Evolutionary conservation across 2,329 filamentous ascomycete genomes (phyloP).

Genomic region (Calonectria multiphialidica): DNA sequence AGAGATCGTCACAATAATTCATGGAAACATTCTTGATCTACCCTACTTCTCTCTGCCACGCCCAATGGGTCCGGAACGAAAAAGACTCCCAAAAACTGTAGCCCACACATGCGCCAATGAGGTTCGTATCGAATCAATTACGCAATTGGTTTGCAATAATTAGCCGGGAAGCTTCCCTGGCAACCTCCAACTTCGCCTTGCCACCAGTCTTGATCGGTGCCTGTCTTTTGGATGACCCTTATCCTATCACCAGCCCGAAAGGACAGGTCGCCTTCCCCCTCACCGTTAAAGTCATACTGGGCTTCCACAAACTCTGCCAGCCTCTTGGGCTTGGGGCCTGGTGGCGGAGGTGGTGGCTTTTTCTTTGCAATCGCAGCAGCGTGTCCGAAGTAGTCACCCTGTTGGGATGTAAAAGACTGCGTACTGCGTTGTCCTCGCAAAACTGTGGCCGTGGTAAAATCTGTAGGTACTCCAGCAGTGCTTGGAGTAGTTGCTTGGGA

Average conservation of each 20-base stretch:
- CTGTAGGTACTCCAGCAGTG: constrained; percentile 16
- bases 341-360: constrained; percentile 25
- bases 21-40: constrained; percentile 7
- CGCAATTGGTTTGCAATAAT: constrained; percentile 20
- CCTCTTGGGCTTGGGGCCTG: constrained; percentile 19
- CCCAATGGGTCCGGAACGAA: neutral
- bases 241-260: constrained; percentile 26
- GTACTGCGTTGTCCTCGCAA: constrained; percentile 17
- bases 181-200: constrained; percentile 20
- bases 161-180: constrained; percentile 28
- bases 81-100: neutral
- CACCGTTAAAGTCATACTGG: constrained; percentile 24
- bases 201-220: constrained; percentile 31
- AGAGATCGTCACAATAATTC: constrained; percentile 4
- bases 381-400: constrained; percentile 15
- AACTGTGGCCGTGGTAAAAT: constrained; percentile 26
- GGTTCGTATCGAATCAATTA: neutral
- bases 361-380: constrained; percentile 21
- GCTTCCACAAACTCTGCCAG: constrained; percentile 25
- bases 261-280: constrained; percentile 23
- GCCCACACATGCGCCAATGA: neutral
- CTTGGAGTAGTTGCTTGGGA: constrained; percentile 11
- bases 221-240: constrained; percentile 20
- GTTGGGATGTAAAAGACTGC: constrained; percentile 3
- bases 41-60: neutral